These are phyloP conservation scores for Leccinum broughii DNA, from an alignment of 768 basidiomycete genomes.

Conservation along the genomic window DNA sequence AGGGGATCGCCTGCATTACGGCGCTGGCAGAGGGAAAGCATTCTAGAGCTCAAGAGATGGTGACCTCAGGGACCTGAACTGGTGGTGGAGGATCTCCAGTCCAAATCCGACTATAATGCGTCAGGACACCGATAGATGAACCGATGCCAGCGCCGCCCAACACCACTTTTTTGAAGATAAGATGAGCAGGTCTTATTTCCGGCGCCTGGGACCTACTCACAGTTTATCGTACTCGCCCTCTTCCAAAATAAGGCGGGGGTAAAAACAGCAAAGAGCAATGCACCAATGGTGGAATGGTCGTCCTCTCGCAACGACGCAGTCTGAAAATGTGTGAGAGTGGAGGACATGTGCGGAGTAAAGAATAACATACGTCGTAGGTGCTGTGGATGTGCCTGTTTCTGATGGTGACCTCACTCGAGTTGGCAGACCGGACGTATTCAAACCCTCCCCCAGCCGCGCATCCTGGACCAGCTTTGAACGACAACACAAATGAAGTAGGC, in stretches of 20 bases:
- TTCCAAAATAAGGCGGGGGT: slow-evolving; percentile 76
- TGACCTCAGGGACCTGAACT: slow-evolving; percentile 36
- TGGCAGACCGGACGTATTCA: slow-evolving; percentile 61
- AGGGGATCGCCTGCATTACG: not conserved
- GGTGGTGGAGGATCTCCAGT: slow-evolving; percentile 53
- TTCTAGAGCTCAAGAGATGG: slow-evolving; percentile 10
- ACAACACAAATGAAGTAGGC: not conserved
- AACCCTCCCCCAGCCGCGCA: slow-evolving; percentile 51
- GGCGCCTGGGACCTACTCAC: slow-evolving; percentile 40
- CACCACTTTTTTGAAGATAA: slow-evolving; percentile 47
- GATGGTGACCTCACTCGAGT: slow-evolving; percentile 50
- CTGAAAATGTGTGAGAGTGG: slow-evolving; percentile 36
- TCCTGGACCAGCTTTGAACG: slow-evolving; percentile 19
- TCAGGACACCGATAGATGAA: slow-evolving; percentile 55
- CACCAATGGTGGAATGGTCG: slow-evolving; percentile 77
- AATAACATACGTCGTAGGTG: slow-evolving; percentile 55
- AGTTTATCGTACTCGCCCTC: slow-evolving; percentile 56
- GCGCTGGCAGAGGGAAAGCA: not conserved
- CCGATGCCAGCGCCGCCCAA: slow-evolving; percentile 74
- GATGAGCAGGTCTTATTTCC: not conserved
- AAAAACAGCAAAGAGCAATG: slow-evolving; percentile 59
- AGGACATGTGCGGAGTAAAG: not conserved
- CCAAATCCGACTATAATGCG: slow-evolving; percentile 55
- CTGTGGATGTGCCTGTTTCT: slow-evolving; percentile 49
- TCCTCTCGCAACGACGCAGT: slow-evolving; percentile 58